phyloP scores from a whole-genome alignment of 257 asterid species.

The Solanum peruvianum region DNA sequence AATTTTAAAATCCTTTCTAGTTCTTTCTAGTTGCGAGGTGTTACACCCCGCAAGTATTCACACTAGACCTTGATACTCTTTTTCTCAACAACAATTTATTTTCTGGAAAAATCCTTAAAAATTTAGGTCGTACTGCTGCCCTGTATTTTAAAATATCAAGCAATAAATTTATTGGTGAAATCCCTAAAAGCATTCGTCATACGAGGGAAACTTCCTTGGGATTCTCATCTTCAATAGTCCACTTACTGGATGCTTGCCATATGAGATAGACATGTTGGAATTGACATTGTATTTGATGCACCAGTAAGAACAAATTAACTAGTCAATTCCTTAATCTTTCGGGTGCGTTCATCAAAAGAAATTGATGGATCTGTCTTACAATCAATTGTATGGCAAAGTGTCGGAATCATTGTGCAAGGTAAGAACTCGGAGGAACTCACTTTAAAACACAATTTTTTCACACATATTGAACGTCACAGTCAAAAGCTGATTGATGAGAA shows the following conservation, averaged over 20 bases:
- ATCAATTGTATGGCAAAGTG: constrained; percentile 39
- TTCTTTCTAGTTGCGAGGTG: too few species aligned
- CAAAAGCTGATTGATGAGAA: too few species aligned
- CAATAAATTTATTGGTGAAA: constrained; percentile 32
- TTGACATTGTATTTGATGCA: constrained; percentile 26
- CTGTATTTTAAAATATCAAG: constrained; percentile 42
- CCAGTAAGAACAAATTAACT: constrained; percentile 30
- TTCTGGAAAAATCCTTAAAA: constrained; percentile 22
- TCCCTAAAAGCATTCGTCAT: constrained; percentile 42
- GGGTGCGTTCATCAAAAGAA: constrained; percentile 34
- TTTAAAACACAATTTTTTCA: constrained; percentile 15
- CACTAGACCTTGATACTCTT: constrained; percentile 45
- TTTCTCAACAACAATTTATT: constrained; percentile 58
- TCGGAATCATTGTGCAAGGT: constrained; percentile 47
- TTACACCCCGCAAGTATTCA: constrained; percentile 14
- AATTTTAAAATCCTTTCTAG: too few species aligned
- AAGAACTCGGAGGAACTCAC: constrained; percentile 3
- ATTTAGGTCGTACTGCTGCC: constrained; percentile 25
- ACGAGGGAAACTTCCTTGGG: constrained; percentile 14
- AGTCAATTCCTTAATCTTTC: constrained; percentile 52
- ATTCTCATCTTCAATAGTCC: constrained; percentile 21
- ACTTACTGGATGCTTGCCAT: constrained; percentile 45
- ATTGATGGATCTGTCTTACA: constrained; percentile 19
- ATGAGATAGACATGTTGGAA: constrained; percentile 33
- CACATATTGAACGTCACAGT: too few species aligned